phyloP scores from a whole-genome alignment of 495 filamentous ascomycete genomes.

The Aspergillus conjunctus region DNA sequence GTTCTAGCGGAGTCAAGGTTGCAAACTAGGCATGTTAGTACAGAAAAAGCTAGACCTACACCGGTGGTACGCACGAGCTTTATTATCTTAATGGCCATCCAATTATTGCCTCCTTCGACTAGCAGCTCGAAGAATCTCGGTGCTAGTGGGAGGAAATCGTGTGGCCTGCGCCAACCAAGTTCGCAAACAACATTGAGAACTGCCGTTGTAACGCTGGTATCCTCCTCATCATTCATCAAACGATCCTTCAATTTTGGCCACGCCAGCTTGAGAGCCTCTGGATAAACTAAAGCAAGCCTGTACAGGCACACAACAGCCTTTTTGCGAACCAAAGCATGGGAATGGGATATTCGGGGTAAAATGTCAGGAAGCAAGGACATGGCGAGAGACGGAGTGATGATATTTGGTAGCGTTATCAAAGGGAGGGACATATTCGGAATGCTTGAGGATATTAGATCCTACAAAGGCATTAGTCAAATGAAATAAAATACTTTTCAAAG shows the following conservation, averaged over 20 bases:
- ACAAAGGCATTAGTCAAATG: conserved; percentile 16
- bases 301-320: conserved; percentile 95
- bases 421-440: conserved; percentile 80
- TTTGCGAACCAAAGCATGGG: conserved; percentile 79
- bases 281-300: conserved; percentile 87
- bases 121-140: conserved; percentile 89
- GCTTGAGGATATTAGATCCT: conserved; percentile 80
- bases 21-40: conserved; percentile 69
- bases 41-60: not conserved
- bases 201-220: conserved; percentile 90
- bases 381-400: conserved; percentile 87
- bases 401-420: conserved; percentile 82
- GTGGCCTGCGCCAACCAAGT: conserved; percentile 87
- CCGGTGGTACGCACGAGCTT: conserved; percentile 68
- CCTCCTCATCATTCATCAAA: conserved; percentile 85
- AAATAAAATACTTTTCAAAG: not conserved
- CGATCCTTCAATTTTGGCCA: conserved; percentile 97
- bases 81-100: conserved; percentile 99
- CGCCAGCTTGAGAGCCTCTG: conserved; percentile 84
- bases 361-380: conserved; percentile 85
- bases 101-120: conserved; percentile 94
- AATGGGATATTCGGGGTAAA: conserved; percentile 82
- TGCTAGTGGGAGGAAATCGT: conserved; percentile 90
- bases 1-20: conserved; percentile 89
- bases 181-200: conserved; percentile 97